Evolutionary conservation across 805 yeast species (phyloP).

Genomic region (Starmerella cellae): DNA sequence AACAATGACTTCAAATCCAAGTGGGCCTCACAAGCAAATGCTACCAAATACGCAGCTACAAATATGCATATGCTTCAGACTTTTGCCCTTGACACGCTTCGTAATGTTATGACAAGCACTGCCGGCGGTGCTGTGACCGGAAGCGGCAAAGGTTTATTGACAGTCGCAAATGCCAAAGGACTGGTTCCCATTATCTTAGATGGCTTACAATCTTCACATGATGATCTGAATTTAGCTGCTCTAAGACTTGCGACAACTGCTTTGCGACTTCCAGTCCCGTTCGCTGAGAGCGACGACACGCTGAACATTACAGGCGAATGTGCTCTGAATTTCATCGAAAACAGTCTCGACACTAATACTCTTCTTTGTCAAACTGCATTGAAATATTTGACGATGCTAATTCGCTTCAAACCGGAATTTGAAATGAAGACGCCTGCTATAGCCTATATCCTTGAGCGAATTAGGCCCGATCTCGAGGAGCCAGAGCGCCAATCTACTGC

Average conservation of each 20-base stretch:
- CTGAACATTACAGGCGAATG: conserved; percentile 22
- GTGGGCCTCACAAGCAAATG: background rate
- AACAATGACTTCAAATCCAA: conserved; percentile 17
- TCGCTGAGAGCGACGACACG: conserved; percentile 30
- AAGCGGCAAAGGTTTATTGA: conserved; percentile 32
- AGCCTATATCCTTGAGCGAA: conserved; percentile 54
- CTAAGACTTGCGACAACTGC: conserved; percentile 49
- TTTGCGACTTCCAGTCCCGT: conserved; percentile 47
- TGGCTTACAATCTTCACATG: conserved; percentile 53
- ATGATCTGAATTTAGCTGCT: conserved; percentile 58
- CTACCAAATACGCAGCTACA: conserved; percentile 40
- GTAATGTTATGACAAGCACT: conserved; percentile 49
- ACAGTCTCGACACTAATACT: conserved; percentile 61
- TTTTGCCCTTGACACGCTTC: conserved; percentile 61
- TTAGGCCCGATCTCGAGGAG: conserved; percentile 80
- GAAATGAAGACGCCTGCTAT: conserved; percentile 57
- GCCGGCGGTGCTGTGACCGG: conserved; percentile 32
- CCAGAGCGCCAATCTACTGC: conserved; percentile 83
- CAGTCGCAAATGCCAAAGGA: conserved; percentile 48
- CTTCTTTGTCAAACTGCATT: conserved; percentile 71
- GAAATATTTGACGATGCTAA: conserved; percentile 43
- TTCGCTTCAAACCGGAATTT: conserved; percentile 56
- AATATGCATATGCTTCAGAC: conserved; percentile 54
- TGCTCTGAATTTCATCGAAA: conserved; percentile 44
- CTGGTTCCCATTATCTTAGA: conserved; percentile 61